Base-by-base conservation (phyloP, 805 yeast species). In the Naumovozyma dairenensis region DNA sequence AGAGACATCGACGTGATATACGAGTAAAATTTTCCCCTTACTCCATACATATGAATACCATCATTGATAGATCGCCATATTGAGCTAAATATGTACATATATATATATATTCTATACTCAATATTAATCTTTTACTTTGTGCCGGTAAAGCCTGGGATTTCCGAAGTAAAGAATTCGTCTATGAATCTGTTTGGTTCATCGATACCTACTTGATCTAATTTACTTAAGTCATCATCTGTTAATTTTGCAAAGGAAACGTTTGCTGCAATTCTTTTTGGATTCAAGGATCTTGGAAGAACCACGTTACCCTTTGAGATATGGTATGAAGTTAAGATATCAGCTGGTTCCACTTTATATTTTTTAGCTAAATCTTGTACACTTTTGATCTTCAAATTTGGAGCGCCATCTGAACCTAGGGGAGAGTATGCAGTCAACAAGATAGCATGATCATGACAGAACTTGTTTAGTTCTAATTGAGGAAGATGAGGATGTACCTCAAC, bases 401-500 rank as follows among this genome's bases (percentile, higher is more conserved):
- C 83, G 29, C 81, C 81, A 14, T 61, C 51, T 2, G 77, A 62
- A 5, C 87, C 92, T 33, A 75, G 60, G 8, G 83, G 82, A 17
- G 80, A 69, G 44, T 69, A 77, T 0, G 80, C 80, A 21, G 64
- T 68, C 5, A 74, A 49, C 30, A 64, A 48, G 40, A 79, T 74
- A 39, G 66, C 71, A 44, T 80, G 63, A 16, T 59, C 48, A 38
- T 66, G 64, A 52, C 75, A 67, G 55, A 49, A 79, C 26, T 73
- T 65, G 34, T 67, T 55, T 38, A 83, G 58, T 35, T 72, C 72
- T 15, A 57, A 54, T 53, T 80, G 87, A 21, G 84, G 82, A 44
- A 80, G 62, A 42, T 67, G 71, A 24, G 87, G 86, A 55, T 85
- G 94, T 28, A 73, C 59, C 60, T 85, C 95, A 25, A 76, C 60